Conservation (phyloP, 1,284 basidiomycete genomes). For the Malassezia equina region DNA sequence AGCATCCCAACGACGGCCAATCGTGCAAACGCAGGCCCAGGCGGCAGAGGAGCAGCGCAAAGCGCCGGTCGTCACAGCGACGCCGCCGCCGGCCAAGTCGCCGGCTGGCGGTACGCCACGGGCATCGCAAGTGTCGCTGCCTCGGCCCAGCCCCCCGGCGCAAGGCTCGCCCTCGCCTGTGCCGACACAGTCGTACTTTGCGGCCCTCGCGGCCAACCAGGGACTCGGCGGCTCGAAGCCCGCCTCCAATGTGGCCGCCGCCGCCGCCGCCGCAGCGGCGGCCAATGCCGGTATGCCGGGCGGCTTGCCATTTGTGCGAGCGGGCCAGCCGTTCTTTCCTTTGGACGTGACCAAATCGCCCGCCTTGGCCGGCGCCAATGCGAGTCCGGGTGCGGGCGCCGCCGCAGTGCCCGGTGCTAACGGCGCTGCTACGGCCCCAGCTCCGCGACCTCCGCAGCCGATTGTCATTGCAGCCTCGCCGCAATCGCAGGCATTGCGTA, state of each 20-base stretch:
- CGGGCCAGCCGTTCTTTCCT: conserved; percentile 3
- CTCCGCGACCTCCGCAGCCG: conserved; percentile 2
- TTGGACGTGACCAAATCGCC: neutral
- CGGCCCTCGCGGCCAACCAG: conserved; percentile 2
- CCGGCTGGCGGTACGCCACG: neutral
- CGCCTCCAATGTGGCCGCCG: neutral
- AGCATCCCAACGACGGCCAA: conserved; percentile 16
- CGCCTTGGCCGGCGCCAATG: neutral
- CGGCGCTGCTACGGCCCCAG: no score
- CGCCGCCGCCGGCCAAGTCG: neutral
- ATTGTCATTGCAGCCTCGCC: conserved; percentile 6
- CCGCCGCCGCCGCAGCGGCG: neutral
- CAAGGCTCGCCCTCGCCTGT: neutral
- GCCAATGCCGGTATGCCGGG: neutral
- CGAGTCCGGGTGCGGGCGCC: neutral
- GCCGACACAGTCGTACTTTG: conserved; percentile 4
- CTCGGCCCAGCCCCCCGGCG: neutral
- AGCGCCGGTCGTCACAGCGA: neutral
- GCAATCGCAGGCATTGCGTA: neutral
- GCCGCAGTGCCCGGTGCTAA: no score
- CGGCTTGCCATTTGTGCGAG: conserved; percentile 3
- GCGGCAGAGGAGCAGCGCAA: conserved; percentile 12
- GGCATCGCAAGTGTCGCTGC: neutral
- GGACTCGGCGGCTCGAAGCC: neutral
- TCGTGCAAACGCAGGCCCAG: conserved; percentile 5